A percentile compares a stretch with the other conserved stretches of the same genome.
phyloP scores from a whole-genome alignment of 2,329 filamentous ascomycete species.

The Hymenoscyphus infarciens region DNA sequence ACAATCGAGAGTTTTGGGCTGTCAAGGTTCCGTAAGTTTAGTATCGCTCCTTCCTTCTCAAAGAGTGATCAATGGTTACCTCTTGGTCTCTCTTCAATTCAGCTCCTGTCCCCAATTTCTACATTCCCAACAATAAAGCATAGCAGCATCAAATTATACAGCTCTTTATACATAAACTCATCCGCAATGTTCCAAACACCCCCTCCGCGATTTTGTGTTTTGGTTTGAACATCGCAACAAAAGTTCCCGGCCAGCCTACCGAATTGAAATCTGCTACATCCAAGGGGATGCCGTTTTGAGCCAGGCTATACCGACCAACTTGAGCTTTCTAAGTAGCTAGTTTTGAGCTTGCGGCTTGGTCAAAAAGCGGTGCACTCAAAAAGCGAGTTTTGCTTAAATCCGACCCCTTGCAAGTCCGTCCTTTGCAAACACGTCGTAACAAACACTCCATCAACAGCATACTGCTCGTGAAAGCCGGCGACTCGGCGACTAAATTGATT shows the following conservation, averaged over 20 bases:
- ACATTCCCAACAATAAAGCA: too few relatives aligned
- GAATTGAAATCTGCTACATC: too few relatives aligned
- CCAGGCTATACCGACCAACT: too few relatives aligned
- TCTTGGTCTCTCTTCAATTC: neutral
- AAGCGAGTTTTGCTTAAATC: neutral
- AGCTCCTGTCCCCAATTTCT: neutral
- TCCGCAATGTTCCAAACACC: neutral
- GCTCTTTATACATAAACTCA: too few relatives aligned
- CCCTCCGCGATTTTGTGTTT: neutral
- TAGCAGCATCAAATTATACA: too few relatives aligned
- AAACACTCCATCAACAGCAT: neutral
- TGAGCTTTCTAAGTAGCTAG: too few relatives aligned
- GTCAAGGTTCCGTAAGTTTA: too few relatives aligned
- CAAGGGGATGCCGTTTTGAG: too few relatives aligned
- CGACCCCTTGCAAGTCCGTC: neutral
- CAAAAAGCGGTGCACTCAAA: neutral
- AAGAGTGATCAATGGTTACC: neutral
- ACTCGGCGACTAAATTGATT: neutral
- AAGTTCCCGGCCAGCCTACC: too few relatives aligned
- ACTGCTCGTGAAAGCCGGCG: neutral
- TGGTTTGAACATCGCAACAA: too few relatives aligned
- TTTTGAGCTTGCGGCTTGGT: too few relatives aligned
- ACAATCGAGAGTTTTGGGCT: too few relatives aligned
- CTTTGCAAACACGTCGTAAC: neutral
- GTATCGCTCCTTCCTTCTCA: neutral